These are phyloP conservation scores for Fomitopsis schrenkii DNA, from an alignment of 1,284 basidiomycete species.

Conservation along the genomic window DNA sequence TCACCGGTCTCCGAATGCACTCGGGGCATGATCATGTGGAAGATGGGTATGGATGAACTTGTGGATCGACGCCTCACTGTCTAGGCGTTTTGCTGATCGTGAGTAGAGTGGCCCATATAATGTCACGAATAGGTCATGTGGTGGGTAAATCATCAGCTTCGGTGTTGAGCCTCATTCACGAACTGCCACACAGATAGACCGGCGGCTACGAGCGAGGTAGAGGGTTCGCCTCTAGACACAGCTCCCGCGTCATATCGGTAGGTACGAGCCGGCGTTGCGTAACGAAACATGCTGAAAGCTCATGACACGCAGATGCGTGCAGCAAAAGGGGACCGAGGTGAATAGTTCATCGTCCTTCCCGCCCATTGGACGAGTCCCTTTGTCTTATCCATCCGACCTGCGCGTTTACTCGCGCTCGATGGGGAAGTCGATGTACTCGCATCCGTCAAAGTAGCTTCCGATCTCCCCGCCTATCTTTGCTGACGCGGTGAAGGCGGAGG, in stretches of 20 bases:
- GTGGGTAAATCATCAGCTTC: neutral
- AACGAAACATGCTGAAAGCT: constrained; percentile 1
- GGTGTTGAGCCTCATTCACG: neutral
- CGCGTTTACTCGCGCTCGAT: neutral
- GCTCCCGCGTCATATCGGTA: neutral
- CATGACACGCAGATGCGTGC: neutral
- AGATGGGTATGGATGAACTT: neutral
- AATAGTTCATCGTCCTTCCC: neutral
- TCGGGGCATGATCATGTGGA: neutral
- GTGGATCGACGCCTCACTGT: neutral
- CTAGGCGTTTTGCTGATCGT: neutral
- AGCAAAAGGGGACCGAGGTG: neutral
- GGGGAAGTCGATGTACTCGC: neutral
- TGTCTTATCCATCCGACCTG: neutral
- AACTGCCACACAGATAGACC: neutral
- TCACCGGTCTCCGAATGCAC: neutral
- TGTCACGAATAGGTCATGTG: neutral
- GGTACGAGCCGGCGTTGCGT: neutral
- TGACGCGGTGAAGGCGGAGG: neutral
- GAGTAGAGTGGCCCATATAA: neutral
- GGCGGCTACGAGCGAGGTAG: neutral
- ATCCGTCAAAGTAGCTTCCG: neutral
- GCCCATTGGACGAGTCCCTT: neutral
- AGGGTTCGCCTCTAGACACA: neutral
- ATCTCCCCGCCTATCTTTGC: neutral